Base-by-base conservation (phyloP, 192 early-diverging fungal genomes). In the Obelidium mucronatum region DNA sequence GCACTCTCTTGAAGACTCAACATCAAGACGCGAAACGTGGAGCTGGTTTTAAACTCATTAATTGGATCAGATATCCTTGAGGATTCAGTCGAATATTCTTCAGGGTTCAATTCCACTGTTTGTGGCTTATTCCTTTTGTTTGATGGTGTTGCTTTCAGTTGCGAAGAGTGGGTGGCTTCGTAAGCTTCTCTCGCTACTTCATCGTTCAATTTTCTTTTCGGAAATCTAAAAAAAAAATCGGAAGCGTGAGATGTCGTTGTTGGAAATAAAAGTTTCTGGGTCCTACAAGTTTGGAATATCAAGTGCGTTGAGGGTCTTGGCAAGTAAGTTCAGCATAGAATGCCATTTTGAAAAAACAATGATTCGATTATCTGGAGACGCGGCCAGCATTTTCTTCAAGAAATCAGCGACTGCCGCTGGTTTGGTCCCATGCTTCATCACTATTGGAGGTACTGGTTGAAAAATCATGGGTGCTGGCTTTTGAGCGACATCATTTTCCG, bases 321-420 rank as follows among this genome's bases (percentile, higher is more conserved):
- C 52, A 51, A 72, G 22, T 54, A 72, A 37, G 58, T 55, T 54
- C 53, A 72, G 30, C 69, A 72, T 72, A 5, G 69, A 54, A 54
- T 72, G 69, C 69, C 69, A 72, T 58, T 72, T 72, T 35, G 69
- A 72, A 72, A 72, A 72, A 13, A 72, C 55, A 59, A 72, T 72
- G 33, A 72, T 72, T 6, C 55, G 52, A 11, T 54, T 72, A 34
- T 72, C 39, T 54, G 52, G 54, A n/a, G 69, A 72, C 1, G 28
- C 69, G 39, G 69, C 69, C 11, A 72, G 54, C 15, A 37, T 42
- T 22, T 72, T 42, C 15, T 54, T n/a, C 54, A 72, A 72, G 24
- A 72, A 72, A 40, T 42, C 34, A 5, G 69, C 69, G 13, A 72
- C 69, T n/a, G 69, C 69, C 3, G 69, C 69, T 34, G 69, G 69